Conservation (phyloP, 495 filamentous ascomycete species). For the Talaromyces liani region DNA sequence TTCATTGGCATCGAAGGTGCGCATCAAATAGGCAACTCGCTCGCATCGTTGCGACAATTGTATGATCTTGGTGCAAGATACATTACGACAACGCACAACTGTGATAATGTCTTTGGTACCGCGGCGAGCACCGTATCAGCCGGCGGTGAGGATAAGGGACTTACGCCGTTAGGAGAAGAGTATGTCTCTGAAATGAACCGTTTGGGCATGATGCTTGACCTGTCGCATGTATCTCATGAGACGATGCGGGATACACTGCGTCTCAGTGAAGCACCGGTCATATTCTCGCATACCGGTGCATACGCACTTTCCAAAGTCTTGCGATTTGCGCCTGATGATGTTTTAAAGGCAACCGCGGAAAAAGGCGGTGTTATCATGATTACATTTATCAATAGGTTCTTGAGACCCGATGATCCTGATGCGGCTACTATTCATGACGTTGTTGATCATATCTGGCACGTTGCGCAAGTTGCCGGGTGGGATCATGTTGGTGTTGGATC, state of each 20-base stretch:
- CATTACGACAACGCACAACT: constrained; percentile 28
- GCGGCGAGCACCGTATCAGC: constrained; percentile 40
- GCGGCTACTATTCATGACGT: constrained; percentile 60
- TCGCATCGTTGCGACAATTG: constrained; percentile 24
- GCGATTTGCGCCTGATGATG: constrained; percentile 65
- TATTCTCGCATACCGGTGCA: constrained; percentile 66
- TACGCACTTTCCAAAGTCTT: constrained; percentile 61
- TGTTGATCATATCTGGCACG: constrained; percentile 60
- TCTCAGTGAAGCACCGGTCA: constrained; percentile 57
- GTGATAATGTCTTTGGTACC: constrained; percentile 52
- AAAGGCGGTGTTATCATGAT: constrained; percentile 64
- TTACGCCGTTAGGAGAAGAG: constrained; percentile 1
- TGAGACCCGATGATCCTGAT: constrained; percentile 44
- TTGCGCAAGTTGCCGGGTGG: constrained; percentile 62
- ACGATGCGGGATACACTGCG: constrained; percentile 64
- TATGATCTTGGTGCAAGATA: constrained; percentile 29
- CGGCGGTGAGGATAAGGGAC: constrained; percentile 9
- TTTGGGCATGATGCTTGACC: constrained; percentile 50
- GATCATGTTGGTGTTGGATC: constrained; percentile 69
- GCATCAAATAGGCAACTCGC: constrained; percentile 22
- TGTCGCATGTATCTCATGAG: constrained; percentile 59
- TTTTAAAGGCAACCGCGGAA: constrained; percentile 54
- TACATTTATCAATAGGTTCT: constrained; percentile 63
- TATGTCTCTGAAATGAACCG: constrained; percentile 69
- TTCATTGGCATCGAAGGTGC: constrained; percentile 20